Conservation (phyloP, 371 early-diverging fungal species). For the Mucor lusitanicus region DNA sequence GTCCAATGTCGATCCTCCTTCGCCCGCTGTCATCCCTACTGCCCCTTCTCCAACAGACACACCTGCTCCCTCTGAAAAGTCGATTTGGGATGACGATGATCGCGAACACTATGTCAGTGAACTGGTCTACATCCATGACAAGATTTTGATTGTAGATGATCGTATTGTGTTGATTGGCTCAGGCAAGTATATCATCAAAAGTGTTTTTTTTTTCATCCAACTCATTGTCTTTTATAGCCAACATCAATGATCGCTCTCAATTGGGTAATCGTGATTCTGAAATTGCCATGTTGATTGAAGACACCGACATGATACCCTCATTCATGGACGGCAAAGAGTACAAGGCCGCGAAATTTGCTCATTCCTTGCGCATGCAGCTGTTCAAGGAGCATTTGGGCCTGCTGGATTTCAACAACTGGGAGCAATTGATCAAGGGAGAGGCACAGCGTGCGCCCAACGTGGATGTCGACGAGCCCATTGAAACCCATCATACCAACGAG, state of each 20-base stretch:
- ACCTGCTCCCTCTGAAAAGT: not conserved
- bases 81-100: slow-evolving; percentile 29
- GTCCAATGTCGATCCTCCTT: not conserved
- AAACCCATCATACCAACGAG: slow-evolving; percentile 8
- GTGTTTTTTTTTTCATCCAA: too few relatives aligned
- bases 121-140: slow-evolving; percentile 89
- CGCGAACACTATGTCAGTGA: slow-evolving; percentile 71
- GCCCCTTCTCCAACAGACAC: not conserved
- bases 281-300: slow-evolving; percentile 84
- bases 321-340: slow-evolving; percentile 77
- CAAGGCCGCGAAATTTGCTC: slow-evolving; percentile 75
- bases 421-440: not conserved
- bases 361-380: slow-evolving; percentile 73
- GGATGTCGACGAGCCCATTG: slow-evolving; percentile 32
- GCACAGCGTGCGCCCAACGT: not conserved
- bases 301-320: slow-evolving; percentile 65
- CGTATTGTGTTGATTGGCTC: slow-evolving; percentile 83
- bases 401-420: slow-evolving; percentile 50
- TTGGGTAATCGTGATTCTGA: slow-evolving; percentile 91
- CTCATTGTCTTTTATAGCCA: too few relatives aligned
- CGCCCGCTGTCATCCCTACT: not conserved
- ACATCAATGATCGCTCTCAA: slow-evolving; percentile 70
- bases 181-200: too few relatives aligned
- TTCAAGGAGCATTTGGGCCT: slow-evolving; percentile 89
- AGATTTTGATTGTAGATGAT: slow-evolving; percentile 92